Evolutionary conservation across 2,329 filamentous ascomycete species (phyloP).

Genomic region (Diplodia scrobiculata): DNA sequence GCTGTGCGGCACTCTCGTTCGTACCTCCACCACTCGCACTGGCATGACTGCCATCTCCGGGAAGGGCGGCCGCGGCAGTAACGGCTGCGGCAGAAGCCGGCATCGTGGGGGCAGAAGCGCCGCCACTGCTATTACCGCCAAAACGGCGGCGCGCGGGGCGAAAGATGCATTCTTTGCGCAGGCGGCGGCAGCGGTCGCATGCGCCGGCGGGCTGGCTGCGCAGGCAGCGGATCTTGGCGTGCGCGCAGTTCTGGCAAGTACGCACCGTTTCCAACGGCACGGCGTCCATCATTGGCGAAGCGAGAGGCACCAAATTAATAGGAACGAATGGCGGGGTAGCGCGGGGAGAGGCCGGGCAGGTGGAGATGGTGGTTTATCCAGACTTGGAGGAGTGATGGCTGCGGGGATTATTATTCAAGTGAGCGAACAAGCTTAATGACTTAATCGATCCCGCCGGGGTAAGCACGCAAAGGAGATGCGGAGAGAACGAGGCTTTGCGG

Average conservation of each 20-base stretch:
- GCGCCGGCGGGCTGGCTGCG: constrained; percentile 37
- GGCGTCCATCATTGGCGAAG: background rate
- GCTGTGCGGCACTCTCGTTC: background rate
- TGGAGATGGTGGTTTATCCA: too few species aligned
- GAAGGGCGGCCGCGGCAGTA: background rate
- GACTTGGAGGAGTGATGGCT: too few species aligned
- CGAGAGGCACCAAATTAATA: too few species aligned
- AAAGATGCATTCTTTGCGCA: constrained; percentile 44
- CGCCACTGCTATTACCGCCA: constrained; percentile 43
- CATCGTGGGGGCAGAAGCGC: background rate
- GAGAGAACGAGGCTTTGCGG: background rate
- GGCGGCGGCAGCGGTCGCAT: constrained; percentile 38
- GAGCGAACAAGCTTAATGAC: background rate
- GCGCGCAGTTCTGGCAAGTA: constrained; percentile 42
- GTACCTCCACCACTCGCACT: background rate
- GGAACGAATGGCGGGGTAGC: too few species aligned
- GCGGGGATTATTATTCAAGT: too few species aligned
- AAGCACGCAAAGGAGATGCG: background rate
- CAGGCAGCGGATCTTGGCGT: constrained; percentile 40
- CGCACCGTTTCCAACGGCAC: background rate
- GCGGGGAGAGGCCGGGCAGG: background rate
- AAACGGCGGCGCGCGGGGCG: constrained; percentile 43
- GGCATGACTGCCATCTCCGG: background rate
- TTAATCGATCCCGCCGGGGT: background rate
- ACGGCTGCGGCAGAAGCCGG: background rate